Evolutionary conservation across 2,329 filamentous ascomycete genomes (phyloP), one percentile per base, ranked within the genome.

Genomic region (Colletotrichum lindemuthianum): DNA sequence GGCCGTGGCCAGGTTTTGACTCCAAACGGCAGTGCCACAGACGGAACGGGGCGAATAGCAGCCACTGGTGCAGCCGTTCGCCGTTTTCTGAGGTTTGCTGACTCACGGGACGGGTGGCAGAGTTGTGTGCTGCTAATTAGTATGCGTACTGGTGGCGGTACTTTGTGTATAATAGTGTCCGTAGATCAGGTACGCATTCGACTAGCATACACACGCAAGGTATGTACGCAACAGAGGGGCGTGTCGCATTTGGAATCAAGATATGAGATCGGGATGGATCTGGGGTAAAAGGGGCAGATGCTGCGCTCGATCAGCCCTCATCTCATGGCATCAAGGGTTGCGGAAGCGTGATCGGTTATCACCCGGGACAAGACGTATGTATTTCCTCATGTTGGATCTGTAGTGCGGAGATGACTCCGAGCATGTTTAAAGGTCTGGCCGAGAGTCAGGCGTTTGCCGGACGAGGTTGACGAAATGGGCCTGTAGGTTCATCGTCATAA

Each of bases 241-340:
- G 51, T 45, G 61, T 48, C n/a, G 44, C 44, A 56, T 56, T 56
- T 56, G 58, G 47, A 60, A 51, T 61, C 61, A 61, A 24, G 34
- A 51, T 39, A 32, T 37, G 39, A 43, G 45, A 56, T 56, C 50
- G 36, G 34, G 16, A 24, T 24, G 24, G 24, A 45, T 51, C 50
- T 12, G 51, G 58, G 57, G 51, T 65, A 48, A 24, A 24, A 13
- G n/a, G 32, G 15, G 36, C 49, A 50, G 36, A 39, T 40, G n/a
- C 16, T 34, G 24, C 24, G 24, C 24, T 24, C 24, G 2, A 24
- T 24, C 24, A 24, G 24, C 24, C 24, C 24, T 24, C 24, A 24
- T 15, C 33, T n/a, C 47, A 50, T 15, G 36, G 34, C 33, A 6
- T 24, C 49, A 16, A 13, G 33, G 24, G 24, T 24, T 24, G 24